Evolutionary conservation across 2,329 filamentous ascomycete genomes (phyloP), one percentile per base, ranked within the genome.

Genomic region (Knufia fluminis): DNA sequence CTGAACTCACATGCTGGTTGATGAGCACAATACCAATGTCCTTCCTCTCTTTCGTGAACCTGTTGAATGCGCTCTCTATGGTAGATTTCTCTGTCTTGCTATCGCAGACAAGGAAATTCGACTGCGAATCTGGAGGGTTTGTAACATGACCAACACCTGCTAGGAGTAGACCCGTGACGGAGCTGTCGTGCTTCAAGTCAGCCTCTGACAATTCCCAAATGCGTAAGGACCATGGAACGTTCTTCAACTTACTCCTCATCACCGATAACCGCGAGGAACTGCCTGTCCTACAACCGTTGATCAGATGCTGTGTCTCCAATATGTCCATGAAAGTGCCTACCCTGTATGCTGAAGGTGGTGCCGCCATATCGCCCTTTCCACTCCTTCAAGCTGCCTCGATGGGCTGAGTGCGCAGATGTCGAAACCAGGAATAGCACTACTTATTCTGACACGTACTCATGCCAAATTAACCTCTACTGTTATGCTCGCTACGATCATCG

Each of bases 21-120:
- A 98, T 97, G 58, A 98, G 73, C 53, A 98, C 69, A 61, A 98
- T 94, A 23, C 89, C 92, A 66, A 98, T 96, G 65, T 98, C 92
- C 69, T 97, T 97, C 65, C 92, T 78, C 68, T 92, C 79, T 50
- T 80, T 80, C 7, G 89, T 95, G 68, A 96, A 97, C 58, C 77
- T 78, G 57, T 94, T 85, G 66, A 98, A 98, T 8, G 90, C 85
- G 31, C 82, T 79, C 69, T 97, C 92, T 63, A 98, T 96, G 50
- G 85, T 75, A 2, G 85, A 74, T 47, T 78, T 92, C 58, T 96
- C 89, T 32, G 91, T 98, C 76, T 97, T 97, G 65, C 70, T 74
- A 68, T 98, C 91, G 54, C 98, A 92, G 50, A 98, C 88, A 8
- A 98, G 81, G 72, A 96, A 98, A 76, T 98, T 98, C 75, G 95